Conservation (phyloP, 2,329 filamentous ascomycete genomes). For the Phialemoniopsis sp. region DNA sequence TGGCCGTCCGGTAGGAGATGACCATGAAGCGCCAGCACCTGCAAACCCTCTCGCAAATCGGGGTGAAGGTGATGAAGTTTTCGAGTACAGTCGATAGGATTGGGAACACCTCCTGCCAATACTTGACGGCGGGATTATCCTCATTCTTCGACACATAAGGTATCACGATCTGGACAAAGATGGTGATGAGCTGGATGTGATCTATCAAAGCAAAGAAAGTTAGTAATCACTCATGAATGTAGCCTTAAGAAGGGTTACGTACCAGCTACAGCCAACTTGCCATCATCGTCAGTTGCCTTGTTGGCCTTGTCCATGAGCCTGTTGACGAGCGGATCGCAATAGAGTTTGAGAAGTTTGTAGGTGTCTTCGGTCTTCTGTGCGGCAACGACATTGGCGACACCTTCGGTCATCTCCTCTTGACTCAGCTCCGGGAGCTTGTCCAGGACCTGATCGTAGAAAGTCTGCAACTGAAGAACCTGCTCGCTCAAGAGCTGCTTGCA, state of each 20-base stretch:
- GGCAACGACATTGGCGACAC: constrained; percentile 86
- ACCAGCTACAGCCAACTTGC: constrained; percentile 83
- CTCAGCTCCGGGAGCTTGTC: constrained; percentile 81
- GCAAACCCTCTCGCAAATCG: constrained; percentile 90
- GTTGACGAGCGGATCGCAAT: constrained; percentile 85
- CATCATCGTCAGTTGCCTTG: constrained; percentile 74
- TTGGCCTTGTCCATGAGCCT: constrained; percentile 85
- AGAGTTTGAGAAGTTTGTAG: constrained; percentile 83
- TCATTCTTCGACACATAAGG: constrained; percentile 69
- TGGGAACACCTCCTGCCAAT: constrained; percentile 91
- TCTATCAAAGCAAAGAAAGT: constrained; percentile 44
- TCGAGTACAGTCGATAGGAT: constrained; percentile 82
- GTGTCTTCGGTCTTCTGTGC: constrained; percentile 78
- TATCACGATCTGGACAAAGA: constrained; percentile 75
- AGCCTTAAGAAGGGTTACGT: constrained; percentile 18
- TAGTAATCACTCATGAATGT: constrained; percentile 4
- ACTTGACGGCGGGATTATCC: constrained; percentile 88
- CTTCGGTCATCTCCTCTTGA: constrained; percentile 95
- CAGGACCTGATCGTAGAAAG: constrained; percentile 86
- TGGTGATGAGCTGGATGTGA: constrained; percentile 86
- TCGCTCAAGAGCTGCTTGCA: constrained; percentile 82
- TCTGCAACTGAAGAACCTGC: constrained; percentile 81
- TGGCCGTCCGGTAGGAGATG: constrained; percentile 87
- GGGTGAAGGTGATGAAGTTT: constrained; percentile 79
- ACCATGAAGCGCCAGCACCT: constrained; percentile 97